Percentiles rank a stretch among this genome's conserved stretches.
Evolutionary conservation across 129 eudicot species (phyloP).

Genomic region (Ambrosia trifida): DNA sequence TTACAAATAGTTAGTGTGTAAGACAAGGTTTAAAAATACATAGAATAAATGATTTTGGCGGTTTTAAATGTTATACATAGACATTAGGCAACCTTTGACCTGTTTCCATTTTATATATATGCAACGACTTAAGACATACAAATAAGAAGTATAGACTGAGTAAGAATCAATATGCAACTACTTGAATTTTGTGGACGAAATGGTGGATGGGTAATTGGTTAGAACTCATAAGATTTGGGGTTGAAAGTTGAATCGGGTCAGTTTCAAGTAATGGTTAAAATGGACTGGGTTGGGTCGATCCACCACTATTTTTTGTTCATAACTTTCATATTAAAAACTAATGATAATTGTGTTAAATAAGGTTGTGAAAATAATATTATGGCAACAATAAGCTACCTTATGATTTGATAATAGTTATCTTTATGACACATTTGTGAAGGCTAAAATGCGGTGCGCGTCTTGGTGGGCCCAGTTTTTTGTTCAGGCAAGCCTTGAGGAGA

Average conservation of each 20-base stretch:
- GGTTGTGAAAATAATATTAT: no score
- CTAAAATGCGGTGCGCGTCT: slow-evolving; percentile 72
- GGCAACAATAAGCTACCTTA: background rate
- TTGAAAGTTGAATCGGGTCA: background rate
- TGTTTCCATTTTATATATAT: background rate
- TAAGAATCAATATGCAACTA: slow-evolving; percentile 58
- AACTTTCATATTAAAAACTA: background rate
- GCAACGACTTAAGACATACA: background rate
- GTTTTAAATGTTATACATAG: background rate
- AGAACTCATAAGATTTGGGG: no score
- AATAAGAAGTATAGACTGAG: slow-evolving; percentile 91
- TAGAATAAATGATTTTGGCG: background rate
- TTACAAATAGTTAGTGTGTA: background rate
- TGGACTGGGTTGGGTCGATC: background rate
- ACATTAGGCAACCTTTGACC: background rate
- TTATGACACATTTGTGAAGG: slow-evolving; percentile 43
- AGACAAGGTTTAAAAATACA: background rate
- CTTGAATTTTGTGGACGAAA: background rate
- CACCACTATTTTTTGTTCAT: background rate
- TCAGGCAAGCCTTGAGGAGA: slow-evolving; percentile 68
- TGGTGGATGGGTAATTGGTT: no score
- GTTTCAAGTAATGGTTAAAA: background rate
- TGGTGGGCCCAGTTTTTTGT: slow-evolving; percentile 87
- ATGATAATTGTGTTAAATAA: no score
- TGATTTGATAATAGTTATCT: slow-evolving; percentile 19